Evolutionary conservation across 345 rosid genomes (phyloP), one percentile per base, ranked within the genome.

Genomic region (Pistacia vera): DNA sequence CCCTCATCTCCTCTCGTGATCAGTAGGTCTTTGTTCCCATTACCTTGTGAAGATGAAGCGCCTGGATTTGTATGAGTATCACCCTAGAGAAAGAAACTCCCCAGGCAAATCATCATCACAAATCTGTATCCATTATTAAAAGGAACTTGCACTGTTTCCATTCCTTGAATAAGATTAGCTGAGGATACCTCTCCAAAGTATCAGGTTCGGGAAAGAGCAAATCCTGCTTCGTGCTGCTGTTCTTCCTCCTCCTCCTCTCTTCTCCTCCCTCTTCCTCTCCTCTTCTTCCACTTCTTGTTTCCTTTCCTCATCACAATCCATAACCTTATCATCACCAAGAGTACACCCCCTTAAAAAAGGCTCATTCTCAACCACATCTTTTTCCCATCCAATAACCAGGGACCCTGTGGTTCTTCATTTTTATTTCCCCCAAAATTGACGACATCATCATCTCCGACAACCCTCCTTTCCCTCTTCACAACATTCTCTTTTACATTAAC

Each of bases 21-120:
- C 92, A 33, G 86, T 82, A 81, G 80, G 90, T 79, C 98, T 91
- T 92, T 93, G 81, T 73, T 83, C 61, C 78, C 78, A 77, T 86
- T 90, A 66, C 81, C 84, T 73, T 79, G 78, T 11, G 91, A 78
- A 11, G 91, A 78, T 0, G 92, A 84, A 71, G 85, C 77, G 61
- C 91, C 90, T 17, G 90, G 85, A 63, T 76, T 80, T 64, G 85
- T 71, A 70, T 87, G 89, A 66, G 82, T 77, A 78, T 86, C 90
- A 71, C 81, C 75, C 92, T 85, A 57, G 97, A 78, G 78, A 79
- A 82, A 86, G 87, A 78, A 93, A 92, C 66, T 91, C 90, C 22
- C 88, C 87, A 2, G 88, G 80, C 0, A 93, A 70, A 52, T 76
- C 82, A 73, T 81, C 87, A 33, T 79, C 88, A 36, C 75, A 86